Conservation (phyloP, 2,329 filamentous ascomycete species). For the Scolecobasidium constrictum region DNA sequence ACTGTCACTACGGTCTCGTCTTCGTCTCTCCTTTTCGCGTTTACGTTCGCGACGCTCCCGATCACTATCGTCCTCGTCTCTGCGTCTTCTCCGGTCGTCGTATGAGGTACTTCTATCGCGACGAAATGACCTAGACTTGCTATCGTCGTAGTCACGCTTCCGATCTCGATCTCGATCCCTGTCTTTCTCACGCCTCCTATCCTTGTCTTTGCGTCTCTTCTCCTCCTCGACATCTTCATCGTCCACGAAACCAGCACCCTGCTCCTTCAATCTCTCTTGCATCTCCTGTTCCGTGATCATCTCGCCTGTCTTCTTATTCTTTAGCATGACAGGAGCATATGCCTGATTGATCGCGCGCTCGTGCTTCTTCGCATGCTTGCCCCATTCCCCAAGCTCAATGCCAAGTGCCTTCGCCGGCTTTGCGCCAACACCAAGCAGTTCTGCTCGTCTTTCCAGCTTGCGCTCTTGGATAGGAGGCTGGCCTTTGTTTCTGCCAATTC, state of each 20-base stretch:
- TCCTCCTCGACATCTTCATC: slow-evolving; percentile 18
- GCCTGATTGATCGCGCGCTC: slow-evolving; percentile 31
- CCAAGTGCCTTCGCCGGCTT: slow-evolving; percentile 57
- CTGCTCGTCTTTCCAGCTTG: slow-evolving; percentile 59
- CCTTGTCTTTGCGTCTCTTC: slow-evolving; percentile 13
- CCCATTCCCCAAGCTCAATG: slow-evolving; percentile 71
- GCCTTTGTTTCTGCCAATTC: slow-evolving; percentile 40
- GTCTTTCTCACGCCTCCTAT: slow-evolving; percentile 1
- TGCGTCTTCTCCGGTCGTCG: slow-evolving; percentile 4
- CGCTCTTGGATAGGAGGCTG: slow-evolving; percentile 43
- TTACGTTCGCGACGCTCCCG: not conserved
- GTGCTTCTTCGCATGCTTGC: slow-evolving; percentile 43
- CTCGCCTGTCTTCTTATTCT: slow-evolving; percentile 52
- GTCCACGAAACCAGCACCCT: slow-evolving; percentile 29
- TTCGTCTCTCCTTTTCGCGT: not conserved
- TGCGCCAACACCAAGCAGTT: slow-evolving; percentile 78
- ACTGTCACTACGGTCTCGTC: not conserved
- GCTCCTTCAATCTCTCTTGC: slow-evolving; percentile 37
- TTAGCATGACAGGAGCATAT: slow-evolving; percentile 52
- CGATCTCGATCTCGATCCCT: slow-evolving; percentile 6
- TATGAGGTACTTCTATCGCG: slow-evolving; percentile 13
- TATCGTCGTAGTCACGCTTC: slow-evolving; percentile 8
- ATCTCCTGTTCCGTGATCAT: slow-evolving; percentile 52
- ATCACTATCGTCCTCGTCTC: slow-evolving; percentile 1
- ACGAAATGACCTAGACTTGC: slow-evolving; percentile 12